These are phyloP conservation scores for Trichoderma arundinaceum DNA, from an alignment of 2,329 filamentous ascomycete species.

Conservation along the genomic window DNA sequence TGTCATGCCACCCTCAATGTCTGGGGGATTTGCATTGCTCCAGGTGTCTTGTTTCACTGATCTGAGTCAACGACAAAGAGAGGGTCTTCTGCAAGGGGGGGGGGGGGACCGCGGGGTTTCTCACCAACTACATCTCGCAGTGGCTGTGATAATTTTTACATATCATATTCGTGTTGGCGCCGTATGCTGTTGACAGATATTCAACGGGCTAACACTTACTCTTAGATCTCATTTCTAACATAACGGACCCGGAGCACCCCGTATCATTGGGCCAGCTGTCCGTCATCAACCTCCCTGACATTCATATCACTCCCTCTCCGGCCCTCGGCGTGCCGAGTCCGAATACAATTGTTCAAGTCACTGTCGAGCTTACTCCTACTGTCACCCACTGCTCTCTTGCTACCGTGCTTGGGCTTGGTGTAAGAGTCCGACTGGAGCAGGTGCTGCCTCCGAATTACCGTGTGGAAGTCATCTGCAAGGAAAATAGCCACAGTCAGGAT, in stretches of 20 bases:
- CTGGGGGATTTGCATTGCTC: constrained; percentile 4
- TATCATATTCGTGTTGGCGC: neutral
- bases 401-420: constrained; percentile 92
- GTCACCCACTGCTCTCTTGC: constrained; percentile 97
- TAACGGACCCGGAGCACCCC: constrained; percentile 95
- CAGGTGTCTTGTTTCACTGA: neutral
- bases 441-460: constrained; percentile 89
- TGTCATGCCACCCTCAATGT: constrained; percentile 7
- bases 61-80: neutral
- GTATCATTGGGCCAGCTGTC: constrained; percentile 90
- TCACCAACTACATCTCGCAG: neutral
- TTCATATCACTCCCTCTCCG: constrained; percentile 67
- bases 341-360: constrained; percentile 70
- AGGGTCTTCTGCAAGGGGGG: neutral
- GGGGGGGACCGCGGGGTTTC: no score
- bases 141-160: neutral
- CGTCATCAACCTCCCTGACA: constrained; percentile 95
- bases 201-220: constrained; percentile 32
- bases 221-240: constrained; percentile 88
- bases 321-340: constrained; percentile 49
- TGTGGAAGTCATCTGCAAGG: constrained; percentile 91
- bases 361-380: constrained; percentile 91
- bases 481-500: constrained; percentile 92
- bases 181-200: neutral
- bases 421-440: constrained; percentile 89